Base-by-base conservation (phyloP, 768 basidiomycete species). In the Mrakia frigida region DNA sequence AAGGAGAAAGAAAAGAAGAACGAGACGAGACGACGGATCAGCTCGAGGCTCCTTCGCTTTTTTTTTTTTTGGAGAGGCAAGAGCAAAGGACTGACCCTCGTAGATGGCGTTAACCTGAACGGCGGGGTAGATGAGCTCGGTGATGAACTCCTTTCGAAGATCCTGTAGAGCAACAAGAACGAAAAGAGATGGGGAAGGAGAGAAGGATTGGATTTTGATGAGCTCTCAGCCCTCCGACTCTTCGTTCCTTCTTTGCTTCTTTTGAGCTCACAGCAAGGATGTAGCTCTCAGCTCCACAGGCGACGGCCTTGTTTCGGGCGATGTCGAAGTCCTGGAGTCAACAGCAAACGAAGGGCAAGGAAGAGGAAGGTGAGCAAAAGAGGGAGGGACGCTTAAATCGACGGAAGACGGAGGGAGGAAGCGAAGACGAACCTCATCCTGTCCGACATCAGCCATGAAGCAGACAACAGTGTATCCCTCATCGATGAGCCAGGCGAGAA, bases 91-190 rank as follows among this genome's bases (percentile, higher is more conserved):
- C 80, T 85, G 41, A 52, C 92, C 93, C 87, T 99, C 97, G 85
- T 99, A 99, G 85, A 98, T 98, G 85, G 91, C 92, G 85, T 99
- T 99, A 78, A 93, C 94, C 85, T 99, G 97, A 21, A 99, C 90
- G 61, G 97, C 96, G 35, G 97, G 97, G 84, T 96, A 98, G 83
- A 99, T 98, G 79, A 98, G 88, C 82, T 98, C 92, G 63, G 91
- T 93, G 69, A 99, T 87, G 81, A 99, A 98, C 84, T 99, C 97
- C 78, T 91, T 89, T 83, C 90, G 94, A 81, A 98, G 86, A 83
- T 98, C 96, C 92, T 96, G 79, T 65, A 52, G 33, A 33, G 21
- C 10, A 43, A 50, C 41, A 41, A 39, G 10, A 70, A 28, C 25
- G n/a, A 39, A 23, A 70, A 21, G 50, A 10, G 41, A 21, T 13